Evolutionary conservation across 176 grass and related monocot species (phyloP).

Genomic region (Juncus inflexus): DNA sequence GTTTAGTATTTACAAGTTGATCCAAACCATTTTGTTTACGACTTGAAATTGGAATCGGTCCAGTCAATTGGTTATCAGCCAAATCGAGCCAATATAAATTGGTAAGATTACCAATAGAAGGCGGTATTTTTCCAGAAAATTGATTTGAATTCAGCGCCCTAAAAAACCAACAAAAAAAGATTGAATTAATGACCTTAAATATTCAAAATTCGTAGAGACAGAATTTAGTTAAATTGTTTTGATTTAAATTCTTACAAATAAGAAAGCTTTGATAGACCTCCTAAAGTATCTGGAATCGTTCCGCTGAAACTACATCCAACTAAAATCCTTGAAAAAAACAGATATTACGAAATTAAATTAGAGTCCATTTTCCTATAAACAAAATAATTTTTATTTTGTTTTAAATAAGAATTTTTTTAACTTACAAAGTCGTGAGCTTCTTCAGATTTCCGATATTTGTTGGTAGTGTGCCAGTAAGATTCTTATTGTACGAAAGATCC

Average conservation of each 20-base stretch:
- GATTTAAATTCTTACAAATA: slow-evolving; percentile 52
- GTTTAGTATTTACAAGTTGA: slow-evolving; percentile 58
- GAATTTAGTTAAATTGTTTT: neutral
- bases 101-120: slow-evolving; percentile 74
- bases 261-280: slow-evolving; percentile 47
- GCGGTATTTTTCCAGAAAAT: slow-evolving; percentile 72
- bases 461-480: slow-evolving; percentile 49
- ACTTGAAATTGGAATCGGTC: slow-evolving; percentile 66
- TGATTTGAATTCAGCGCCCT: slow-evolving; percentile 84
- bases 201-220: neutral
- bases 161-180: slow-evolving; percentile 9
- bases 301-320: slow-evolving; percentile 75
- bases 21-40: slow-evolving; percentile 53
- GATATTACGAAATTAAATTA: slow-evolving; percentile 2
- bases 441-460: slow-evolving; percentile 63
- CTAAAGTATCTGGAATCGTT: slow-evolving; percentile 62
- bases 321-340: slow-evolving; percentile 52
- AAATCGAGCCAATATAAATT: slow-evolving; percentile 88
- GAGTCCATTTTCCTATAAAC: neutral
- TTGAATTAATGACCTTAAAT: slow-evolving; percentile 8
- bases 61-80: slow-evolving; percentile 63
- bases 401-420: neutral
- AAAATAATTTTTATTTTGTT: neutral
- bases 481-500: slow-evolving; percentile 71
- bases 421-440: slow-evolving; percentile 79